Evolutionary conservation across 306 rosid genomes (phyloP).

Genomic region (Medicago arabica): DNA sequence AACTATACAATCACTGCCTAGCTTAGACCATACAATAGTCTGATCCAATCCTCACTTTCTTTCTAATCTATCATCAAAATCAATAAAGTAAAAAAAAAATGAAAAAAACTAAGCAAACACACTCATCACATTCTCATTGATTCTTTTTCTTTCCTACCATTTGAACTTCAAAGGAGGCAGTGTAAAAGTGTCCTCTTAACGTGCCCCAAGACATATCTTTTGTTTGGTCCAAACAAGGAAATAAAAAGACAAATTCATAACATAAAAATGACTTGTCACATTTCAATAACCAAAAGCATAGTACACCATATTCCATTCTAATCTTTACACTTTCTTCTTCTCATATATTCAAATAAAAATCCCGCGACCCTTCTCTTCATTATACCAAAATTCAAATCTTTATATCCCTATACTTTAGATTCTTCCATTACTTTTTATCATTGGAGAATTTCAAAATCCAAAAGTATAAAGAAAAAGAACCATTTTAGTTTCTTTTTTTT

Average conservation of each 20-base stretch:
- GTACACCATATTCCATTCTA: not conserved
- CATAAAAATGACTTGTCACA: slow-evolving; percentile 55
- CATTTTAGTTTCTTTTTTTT: slow-evolving; percentile 17
- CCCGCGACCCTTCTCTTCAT: slow-evolving; percentile 71
- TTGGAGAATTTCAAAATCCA: slow-evolving; percentile 42
- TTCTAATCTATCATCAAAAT: slow-evolving; percentile 16
- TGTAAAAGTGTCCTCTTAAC: slow-evolving; percentile 28
- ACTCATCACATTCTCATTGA: not conserved
- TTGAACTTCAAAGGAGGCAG: slow-evolving; percentile 36
- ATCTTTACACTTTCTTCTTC: not conserved
- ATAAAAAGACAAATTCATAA: slow-evolving; percentile 39
- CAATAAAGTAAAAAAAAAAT: slow-evolving; percentile 20
- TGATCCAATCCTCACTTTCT: not conserved
- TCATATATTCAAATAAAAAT: slow-evolving; percentile 73
- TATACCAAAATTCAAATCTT: slow-evolving; percentile 54
- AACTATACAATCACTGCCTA: slow-evolving; percentile 7
- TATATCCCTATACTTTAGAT: slow-evolving; percentile 16
- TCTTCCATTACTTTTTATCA: slow-evolving; percentile 36
- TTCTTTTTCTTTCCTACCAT: slow-evolving; percentile 30
- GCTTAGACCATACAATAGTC: slow-evolving; percentile 29
- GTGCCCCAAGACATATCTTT: slow-evolving; percentile 39
- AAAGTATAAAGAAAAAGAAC: slow-evolving; percentile 26
- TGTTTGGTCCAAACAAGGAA: slow-evolving; percentile 44
- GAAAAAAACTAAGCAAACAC: not conserved
- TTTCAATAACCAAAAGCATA: slow-evolving; percentile 42